These are phyloP conservation scores for Pythium phragmitis DNA, from an alignment of 352 stramenopile species.

Conservation along the genomic window DNA sequence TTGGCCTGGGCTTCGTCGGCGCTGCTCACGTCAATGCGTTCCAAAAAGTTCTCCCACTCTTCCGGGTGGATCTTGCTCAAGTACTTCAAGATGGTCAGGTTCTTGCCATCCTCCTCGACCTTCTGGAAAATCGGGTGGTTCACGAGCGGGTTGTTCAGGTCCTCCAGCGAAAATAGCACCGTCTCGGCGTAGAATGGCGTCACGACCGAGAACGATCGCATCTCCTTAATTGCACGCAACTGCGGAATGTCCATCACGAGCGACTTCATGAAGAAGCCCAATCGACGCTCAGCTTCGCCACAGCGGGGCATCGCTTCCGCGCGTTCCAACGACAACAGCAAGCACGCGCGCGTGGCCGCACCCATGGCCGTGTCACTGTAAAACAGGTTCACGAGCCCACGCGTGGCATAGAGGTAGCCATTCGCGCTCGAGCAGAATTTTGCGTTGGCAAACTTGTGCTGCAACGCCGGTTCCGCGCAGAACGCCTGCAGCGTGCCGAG, in stretches of 20 bases:
- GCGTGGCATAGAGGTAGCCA: constrained; percentile 73
- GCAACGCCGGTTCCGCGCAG: constrained; percentile 56
- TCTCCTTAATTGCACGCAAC: constrained; percentile 70
- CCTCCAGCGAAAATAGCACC: constrained; percentile 84
- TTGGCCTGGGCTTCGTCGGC: constrained; percentile 70
- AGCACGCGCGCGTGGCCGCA: constrained; percentile 43
- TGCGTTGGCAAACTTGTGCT: constrained; percentile 73
- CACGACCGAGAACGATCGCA: constrained; percentile 89
- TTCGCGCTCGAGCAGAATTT: constrained; percentile 82
- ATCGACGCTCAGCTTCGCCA: constrained; percentile 80
- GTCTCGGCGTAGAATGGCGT: constrained; percentile 89
- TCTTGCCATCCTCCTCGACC: constrained; percentile 72
- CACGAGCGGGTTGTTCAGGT: constrained; percentile 75
- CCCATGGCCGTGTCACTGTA: constrained; percentile 76
- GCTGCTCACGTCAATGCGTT: constrained; percentile 68
- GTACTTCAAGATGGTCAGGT: constrained; percentile 88
- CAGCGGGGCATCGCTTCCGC: constrained; percentile 63
- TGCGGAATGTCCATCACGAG: constrained; percentile 82
- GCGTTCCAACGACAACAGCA: constrained; percentile 30
- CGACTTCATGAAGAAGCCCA: constrained; percentile 87
- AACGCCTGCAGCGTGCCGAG: constrained; percentile 66
- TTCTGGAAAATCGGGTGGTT: constrained; percentile 77
- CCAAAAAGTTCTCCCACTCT: constrained; percentile 88
- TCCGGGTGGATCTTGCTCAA: constrained; percentile 86
- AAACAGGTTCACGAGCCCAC: constrained; percentile 77